Evolutionary conservation across 202 grass and related monocot genomes (phyloP), one percentile per base, ranked within the genome.

Genomic region (Carex arenaria): DNA sequence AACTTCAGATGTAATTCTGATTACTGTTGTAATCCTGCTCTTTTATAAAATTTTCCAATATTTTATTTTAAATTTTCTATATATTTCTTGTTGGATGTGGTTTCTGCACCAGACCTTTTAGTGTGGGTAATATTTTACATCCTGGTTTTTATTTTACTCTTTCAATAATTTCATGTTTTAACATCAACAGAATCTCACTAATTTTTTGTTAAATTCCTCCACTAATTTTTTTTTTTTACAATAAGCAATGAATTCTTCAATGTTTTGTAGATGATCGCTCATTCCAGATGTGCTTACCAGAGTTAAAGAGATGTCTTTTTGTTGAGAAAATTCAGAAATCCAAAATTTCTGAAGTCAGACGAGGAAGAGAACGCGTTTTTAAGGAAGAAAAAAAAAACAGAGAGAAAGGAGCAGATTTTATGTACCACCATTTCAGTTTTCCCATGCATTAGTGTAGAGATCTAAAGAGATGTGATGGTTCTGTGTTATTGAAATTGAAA

Each of bases 181-280:
- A 8, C 12, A 77, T 34, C 26, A 77, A 36, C 9, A 78, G 3
- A 78, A 78, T 3, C 31, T 60, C 30, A 22, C 53, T 36, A 28
- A 32, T 4, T 78, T 78, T 9, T 38, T 55, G 0, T 47, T 72
- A 20, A 72, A 26, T 4, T 26, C 1, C 4, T 72, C 49, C 18
- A 20, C 10, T 69, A 69, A 60, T 60, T 18, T 60, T n/a, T 10
- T 69, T 43, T 34, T 69, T 53, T 42, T 54, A 12, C 47, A 54
- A 75, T 75, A 31, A 53, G 12, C 13, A 68, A 68, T 19, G 23
- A 55, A 34, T 57, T 15, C 10, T 53, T 38, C 51, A 13, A 36
- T 82, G 51, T 82, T 38, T 82, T 82, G 45, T 64, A 82, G 79
- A 66, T 28, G 32, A 53, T 66, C 52, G 20, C 9, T 30, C 61